phyloP scores from a whole-genome alignment of 805 yeast species.

The Candida nanaspora region DNA sequence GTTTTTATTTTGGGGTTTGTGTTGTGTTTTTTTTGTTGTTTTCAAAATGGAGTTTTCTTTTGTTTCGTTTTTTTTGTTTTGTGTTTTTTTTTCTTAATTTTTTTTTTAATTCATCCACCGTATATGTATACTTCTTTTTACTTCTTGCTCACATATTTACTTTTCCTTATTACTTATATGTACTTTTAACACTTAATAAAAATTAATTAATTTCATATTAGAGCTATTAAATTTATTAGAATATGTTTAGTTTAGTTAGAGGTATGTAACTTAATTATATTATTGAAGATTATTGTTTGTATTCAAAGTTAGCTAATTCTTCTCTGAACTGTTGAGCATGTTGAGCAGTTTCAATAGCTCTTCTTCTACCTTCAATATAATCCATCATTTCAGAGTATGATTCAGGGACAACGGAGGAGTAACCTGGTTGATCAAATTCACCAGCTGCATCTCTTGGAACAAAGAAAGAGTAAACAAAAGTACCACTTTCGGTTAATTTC shows the following conservation, averaged over 20 bases:
- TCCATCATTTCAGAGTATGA: conserved; percentile 90
- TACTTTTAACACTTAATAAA: too few species aligned
- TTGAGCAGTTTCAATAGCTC: conserved; percentile 75
- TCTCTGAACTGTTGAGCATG: conserved; percentile 43
- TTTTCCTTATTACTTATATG: too few species aligned
- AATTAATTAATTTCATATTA: too few species aligned
- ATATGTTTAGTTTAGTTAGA: background rate
- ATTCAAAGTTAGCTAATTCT: background rate
- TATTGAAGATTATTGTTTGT: too few species aligned
- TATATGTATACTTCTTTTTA: background rate
- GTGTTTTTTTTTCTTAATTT: background rate
- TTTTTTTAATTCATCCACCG: background rate
- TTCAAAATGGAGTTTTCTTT: background rate
- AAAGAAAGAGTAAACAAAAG: conserved; percentile 83
- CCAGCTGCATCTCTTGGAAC: conserved; percentile 54
- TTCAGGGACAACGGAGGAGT: conserved; percentile 74
- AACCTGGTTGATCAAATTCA: conserved; percentile 43
- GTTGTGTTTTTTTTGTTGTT: background rate
- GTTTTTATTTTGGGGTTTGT: background rate
- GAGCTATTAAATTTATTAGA: background rate
- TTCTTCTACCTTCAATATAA: conserved; percentile 83
- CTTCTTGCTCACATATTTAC: background rate
- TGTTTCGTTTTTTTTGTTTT: background rate
- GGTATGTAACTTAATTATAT: background rate
- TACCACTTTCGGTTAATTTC: conserved; percentile 66